phyloP scores from a whole-genome alignment of 371 early-diverging fungal species.

The Rhizopus stolonifer region DNA sequence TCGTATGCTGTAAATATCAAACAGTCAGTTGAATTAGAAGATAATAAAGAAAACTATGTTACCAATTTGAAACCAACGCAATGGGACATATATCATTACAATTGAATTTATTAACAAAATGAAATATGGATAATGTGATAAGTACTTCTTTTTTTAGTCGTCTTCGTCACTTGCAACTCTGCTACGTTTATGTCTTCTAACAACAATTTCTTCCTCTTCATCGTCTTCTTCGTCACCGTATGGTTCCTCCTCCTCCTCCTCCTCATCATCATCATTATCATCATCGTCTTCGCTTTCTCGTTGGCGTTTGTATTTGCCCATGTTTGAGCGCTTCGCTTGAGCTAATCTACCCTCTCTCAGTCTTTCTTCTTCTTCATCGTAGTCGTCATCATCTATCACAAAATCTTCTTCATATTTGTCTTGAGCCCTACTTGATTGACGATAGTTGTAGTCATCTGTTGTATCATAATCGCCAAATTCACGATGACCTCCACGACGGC shows the following conservation, averaged over 20 bases:
- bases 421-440: constrained; percentile 13
- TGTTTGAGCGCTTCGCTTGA: constrained; percentile 26
- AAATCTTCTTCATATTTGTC: constrained; percentile 47
- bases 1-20: too few species aligned
- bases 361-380: constrained; percentile 40
- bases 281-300: constrained; percentile 30
- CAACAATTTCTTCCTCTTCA: constrained; percentile 33
- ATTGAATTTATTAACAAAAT: too few species aligned
- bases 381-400: constrained; percentile 47
- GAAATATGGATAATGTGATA: too few species aligned
- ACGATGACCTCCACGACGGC: constrained; percentile 11
- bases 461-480: constrained; percentile 27
- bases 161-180: constrained; percentile 34
- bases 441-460: constrained; percentile 13
- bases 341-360: constrained; percentile 31
- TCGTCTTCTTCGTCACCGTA: constrained; percentile 33
- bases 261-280: constrained; percentile 44
- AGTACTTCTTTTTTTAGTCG: constrained; percentile 7
- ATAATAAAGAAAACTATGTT: too few species aligned
- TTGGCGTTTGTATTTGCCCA: constrained; percentile 30
- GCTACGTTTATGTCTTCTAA: constrained; percentile 31
- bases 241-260: constrained; percentile 40
- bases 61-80: too few species aligned
- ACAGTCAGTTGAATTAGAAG: too few species aligned
- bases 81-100: too few species aligned